Evolutionary conservation across 306 rosid genomes (phyloP).

Genomic region (Cicer chorassanicum): DNA sequence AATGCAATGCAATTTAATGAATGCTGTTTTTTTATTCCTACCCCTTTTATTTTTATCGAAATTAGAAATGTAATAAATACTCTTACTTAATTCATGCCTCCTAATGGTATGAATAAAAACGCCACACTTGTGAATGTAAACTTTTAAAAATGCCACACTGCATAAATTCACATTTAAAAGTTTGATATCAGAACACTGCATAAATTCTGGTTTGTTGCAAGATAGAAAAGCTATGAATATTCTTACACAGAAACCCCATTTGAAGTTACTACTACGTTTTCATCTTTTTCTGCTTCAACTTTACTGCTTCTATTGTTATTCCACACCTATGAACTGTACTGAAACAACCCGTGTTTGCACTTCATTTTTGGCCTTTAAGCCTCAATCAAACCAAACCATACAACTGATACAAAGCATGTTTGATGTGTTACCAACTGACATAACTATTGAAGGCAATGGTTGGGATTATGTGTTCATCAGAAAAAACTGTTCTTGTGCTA

Average conservation of each 20-base stretch:
- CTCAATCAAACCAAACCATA: constrained; percentile 62
- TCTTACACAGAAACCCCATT: constrained; percentile 33
- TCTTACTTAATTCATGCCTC: too few relatives aligned
- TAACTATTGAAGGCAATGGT: constrained; percentile 73
- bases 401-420: constrained; percentile 79
- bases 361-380: constrained; percentile 81
- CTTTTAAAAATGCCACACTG: too few relatives aligned
- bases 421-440: constrained; percentile 75
- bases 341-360: constrained; percentile 76
- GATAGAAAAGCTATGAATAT: constrained; percentile 49
- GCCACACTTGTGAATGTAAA: too few relatives aligned
- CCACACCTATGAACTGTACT: constrained; percentile 70
- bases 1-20: too few relatives aligned
- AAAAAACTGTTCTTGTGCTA: constrained; percentile 84
- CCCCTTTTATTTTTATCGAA: background rate
- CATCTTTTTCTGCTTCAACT: constrained; percentile 16
- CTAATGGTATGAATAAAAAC: too few relatives aligned
- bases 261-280: constrained; percentile 41
- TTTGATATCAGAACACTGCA: too few relatives aligned
- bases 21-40: too few relatives aligned
- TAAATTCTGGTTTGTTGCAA: background rate
- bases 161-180: too few relatives aligned
- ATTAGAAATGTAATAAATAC: background rate
- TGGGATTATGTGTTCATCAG: constrained; percentile 63
- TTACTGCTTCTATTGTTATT: constrained; percentile 35